Evolutionary conservation across 164 flowering plant species (phyloP).

Genomic region (Vitis riparia): DNA sequence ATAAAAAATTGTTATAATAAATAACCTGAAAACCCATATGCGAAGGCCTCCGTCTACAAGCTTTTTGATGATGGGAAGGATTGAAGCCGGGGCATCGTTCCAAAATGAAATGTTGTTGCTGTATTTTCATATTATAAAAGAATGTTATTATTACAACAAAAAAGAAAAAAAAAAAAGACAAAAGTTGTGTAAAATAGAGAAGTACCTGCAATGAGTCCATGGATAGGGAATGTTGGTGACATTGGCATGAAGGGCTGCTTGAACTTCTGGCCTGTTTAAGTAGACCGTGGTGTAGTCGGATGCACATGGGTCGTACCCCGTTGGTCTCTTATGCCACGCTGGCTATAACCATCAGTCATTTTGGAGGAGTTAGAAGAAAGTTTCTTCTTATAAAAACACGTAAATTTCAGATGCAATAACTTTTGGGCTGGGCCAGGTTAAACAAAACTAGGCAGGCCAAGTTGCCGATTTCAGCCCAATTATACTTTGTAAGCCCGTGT

Average conservation of each 20-base stretch:
- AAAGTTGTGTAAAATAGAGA: no score
- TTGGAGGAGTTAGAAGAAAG: no score
- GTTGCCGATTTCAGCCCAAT: no score
- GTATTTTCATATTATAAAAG: neutral
- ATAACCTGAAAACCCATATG: constrained; percentile 65
- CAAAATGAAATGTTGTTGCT: constrained; percentile 41
- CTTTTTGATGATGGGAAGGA: constrained; percentile 5
- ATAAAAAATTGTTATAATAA: neutral
- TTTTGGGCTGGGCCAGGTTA: no score
- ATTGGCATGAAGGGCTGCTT: constrained; percentile 81
- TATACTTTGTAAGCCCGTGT: no score
- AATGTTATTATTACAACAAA: neutral
- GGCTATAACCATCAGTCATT: constrained; percentile 20
- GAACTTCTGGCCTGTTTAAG: constrained; percentile 80
- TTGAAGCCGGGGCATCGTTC: constrained; percentile 25
- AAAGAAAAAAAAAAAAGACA: neutral
- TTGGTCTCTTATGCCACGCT: constrained; percentile 36
- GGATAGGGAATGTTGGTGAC: constrained; percentile 60
- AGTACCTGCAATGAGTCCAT: constrained; percentile 83
- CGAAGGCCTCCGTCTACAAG: constrained; percentile 22
- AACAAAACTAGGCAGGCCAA: no score
- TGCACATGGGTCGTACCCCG: constrained; percentile 67
- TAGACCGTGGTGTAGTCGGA: constrained; percentile 44
- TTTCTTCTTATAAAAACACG: no score
- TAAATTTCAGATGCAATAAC: no score